Evolutionary conservation across 2,329 filamentous ascomycete genomes (phyloP).

Genomic region (Fusarium sp.): DNA sequence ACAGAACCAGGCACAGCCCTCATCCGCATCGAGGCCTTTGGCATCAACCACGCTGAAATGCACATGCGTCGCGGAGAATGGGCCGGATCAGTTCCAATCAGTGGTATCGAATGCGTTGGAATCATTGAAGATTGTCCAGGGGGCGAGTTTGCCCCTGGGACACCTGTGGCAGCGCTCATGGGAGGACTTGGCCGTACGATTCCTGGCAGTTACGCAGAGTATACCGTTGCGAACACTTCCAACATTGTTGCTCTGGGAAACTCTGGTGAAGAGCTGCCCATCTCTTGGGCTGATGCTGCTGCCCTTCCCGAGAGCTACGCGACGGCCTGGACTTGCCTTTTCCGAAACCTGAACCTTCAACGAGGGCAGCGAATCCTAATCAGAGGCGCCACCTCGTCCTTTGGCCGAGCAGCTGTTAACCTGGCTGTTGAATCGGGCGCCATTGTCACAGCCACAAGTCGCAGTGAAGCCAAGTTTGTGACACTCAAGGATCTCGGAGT

Average conservation of each 20-base stretch:
- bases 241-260: conserved; percentile 6
- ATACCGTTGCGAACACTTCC: background rate
- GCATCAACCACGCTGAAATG: conserved; percentile 26
- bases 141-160: conserved; percentile 2
- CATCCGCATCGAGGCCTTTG: conserved; percentile 17
- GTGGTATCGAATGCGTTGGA: conserved; percentile 23
- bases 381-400: background rate
- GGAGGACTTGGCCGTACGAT: conserved; percentile 21
- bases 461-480: background rate
- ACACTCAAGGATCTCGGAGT: background rate
- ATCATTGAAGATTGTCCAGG: background rate
- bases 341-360: conserved; percentile 8
- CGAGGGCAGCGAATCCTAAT: conserved; percentile 1
- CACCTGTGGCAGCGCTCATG: conserved; percentile 15
- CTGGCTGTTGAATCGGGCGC: background rate
- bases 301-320: conserved; percentile 18
- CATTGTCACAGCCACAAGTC: background rate
- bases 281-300: conserved; percentile 19
- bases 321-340: conserved; percentile 23
- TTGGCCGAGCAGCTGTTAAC: background rate
- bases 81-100: conserved; percentile 24
- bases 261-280: background rate
- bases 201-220: conserved; percentile 18
- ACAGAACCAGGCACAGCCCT: background rate
- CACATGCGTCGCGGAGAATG: conserved; percentile 28